A percentile compares a stretch with the other conserved stretches of the same genome.
Evolutionary conservation across 129 eudicot species (phyloP).

Genomic region (Smallanthus sonchifolius): DNA sequence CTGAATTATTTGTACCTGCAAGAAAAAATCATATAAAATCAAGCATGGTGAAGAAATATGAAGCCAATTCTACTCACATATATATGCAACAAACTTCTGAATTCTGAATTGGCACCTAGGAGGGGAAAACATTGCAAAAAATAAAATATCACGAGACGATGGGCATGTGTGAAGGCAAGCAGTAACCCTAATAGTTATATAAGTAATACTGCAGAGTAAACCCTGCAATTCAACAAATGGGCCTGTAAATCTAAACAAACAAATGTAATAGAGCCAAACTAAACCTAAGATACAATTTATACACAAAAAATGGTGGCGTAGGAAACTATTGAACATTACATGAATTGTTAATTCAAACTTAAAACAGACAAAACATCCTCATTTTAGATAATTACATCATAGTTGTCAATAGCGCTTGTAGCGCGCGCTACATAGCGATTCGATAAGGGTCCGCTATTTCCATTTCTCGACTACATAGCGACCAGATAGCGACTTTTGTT

Average conservation of each 20-base stretch:
- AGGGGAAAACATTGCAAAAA: not conserved
- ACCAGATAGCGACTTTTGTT: no score
- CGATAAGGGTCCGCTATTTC: no score
- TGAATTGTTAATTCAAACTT: not conserved
- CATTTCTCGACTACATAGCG: no score
- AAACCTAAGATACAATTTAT: not conserved
- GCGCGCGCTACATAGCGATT: no score
- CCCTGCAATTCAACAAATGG: not conserved
- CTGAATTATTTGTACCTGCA: conserved; percentile 95
- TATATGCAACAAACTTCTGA: not conserved
- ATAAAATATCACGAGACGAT: not conserved
- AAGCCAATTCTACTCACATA: not conserved
- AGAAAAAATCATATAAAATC: not conserved
- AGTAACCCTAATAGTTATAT: not conserved
- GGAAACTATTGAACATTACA: not conserved
- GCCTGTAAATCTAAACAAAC: not conserved
- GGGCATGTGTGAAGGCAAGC: not conserved
- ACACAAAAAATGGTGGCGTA: not conserved
- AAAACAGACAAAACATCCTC: not conserved
- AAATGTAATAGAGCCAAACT: not conserved
- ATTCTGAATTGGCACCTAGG: not conserved
- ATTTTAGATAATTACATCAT: not conserved
- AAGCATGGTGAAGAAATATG: not conserved
- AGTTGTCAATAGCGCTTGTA: no score
- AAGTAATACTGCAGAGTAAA: not conserved